Evolutionary conservation across 108 stramenopile species (phyloP), one percentile per base, ranked within the genome.

Genomic region (Schizochytrium sp.): DNA sequence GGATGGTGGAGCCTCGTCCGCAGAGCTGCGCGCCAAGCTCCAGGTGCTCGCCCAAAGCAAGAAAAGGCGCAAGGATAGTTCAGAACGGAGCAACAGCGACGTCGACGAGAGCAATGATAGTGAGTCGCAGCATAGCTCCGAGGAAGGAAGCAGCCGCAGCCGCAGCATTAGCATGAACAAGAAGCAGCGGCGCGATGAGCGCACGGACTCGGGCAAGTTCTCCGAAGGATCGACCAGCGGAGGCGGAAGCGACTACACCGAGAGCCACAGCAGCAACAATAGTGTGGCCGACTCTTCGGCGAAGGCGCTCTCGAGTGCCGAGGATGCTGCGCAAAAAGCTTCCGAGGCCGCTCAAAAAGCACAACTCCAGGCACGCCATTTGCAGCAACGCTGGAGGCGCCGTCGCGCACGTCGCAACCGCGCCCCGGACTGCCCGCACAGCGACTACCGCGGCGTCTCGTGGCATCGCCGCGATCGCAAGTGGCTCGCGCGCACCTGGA

Each of bases 401-500:
- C 76, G 51, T 12, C 76, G 51, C 0, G 48, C 76, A 34, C 45
- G 48, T 5, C 51, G 76, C 48, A 23, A 47, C 76, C 48, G 76
- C 12, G 48, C 45, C 19, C 76, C 45, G 10, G 48, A 83, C 45
- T 83, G 76, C 76, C 45, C 45, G 43, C 76, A 53, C 51, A 83
- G 51, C 12, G 76, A 69, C 41, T 83, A 83, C 23, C 76, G 76
- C 51, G 76, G 76, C n/a, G 76, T 83, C 76, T 83, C 76, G 48
- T 83, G 76, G 76, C 76, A 83, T 1, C 45, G 51, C 25, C 45
- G 76, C 45, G 76, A 83, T 23, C 76, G 76, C 51, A 83, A 83
- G 51, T 83, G 76, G 76, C 76, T 83, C 28, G 76, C 76, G 45
- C 76, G 76, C 51, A 83, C 76, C 6, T 83, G 76, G 76, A 83